Conservation (phyloP, 2,329 filamentous ascomycete species). For the Zymoseptoria ardabiliae region DNA sequence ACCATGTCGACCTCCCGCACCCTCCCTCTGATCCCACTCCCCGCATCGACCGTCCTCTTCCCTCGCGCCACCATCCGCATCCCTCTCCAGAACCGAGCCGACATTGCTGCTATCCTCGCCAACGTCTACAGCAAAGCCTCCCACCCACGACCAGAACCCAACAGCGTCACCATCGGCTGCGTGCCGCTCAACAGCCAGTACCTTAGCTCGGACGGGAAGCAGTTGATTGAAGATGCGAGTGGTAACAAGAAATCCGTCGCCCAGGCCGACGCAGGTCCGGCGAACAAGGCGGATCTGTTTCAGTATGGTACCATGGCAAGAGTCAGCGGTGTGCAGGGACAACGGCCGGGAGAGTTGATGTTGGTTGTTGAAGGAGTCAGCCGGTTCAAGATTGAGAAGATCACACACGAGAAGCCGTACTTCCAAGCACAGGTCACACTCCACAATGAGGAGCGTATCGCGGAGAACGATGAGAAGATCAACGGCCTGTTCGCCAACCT, state of each 20-base stretch:
- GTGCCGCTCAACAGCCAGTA: constrained; percentile 74
- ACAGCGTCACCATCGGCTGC: constrained; percentile 73
- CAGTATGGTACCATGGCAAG: constrained; percentile 65
- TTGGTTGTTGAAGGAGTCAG: constrained; percentile 79
- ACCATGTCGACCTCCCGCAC: constrained; percentile 11
- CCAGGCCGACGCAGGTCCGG: constrained; percentile 45
- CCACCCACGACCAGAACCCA: constrained; percentile 54
- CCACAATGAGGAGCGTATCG: constrained; percentile 52
- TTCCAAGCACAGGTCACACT: constrained; percentile 74
- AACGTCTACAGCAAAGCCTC: constrained; percentile 72
- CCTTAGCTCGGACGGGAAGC: constrained; percentile 66
- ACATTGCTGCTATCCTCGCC: constrained; percentile 81
- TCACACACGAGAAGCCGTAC: constrained; percentile 72
- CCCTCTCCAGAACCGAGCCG: constrained; percentile 72
- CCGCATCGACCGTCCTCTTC: constrained; percentile 71
- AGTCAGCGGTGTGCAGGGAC: constrained; percentile 43
- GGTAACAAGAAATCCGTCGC: constrained; percentile 47
- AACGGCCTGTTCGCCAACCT: constrained; percentile 69
- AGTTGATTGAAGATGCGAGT: constrained; percentile 59
- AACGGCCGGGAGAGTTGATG: constrained; percentile 55
- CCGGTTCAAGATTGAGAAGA: constrained; percentile 66
- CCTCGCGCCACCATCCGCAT: constrained; percentile 82
- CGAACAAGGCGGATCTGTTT: constrained; percentile 59
- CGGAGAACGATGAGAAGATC: constrained; percentile 49
- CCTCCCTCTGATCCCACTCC: constrained; percentile 74